Evolutionary conservation across 2,329 filamentous ascomycete genomes (phyloP).

Genomic region (Pyrenochaeta sp.): DNA sequence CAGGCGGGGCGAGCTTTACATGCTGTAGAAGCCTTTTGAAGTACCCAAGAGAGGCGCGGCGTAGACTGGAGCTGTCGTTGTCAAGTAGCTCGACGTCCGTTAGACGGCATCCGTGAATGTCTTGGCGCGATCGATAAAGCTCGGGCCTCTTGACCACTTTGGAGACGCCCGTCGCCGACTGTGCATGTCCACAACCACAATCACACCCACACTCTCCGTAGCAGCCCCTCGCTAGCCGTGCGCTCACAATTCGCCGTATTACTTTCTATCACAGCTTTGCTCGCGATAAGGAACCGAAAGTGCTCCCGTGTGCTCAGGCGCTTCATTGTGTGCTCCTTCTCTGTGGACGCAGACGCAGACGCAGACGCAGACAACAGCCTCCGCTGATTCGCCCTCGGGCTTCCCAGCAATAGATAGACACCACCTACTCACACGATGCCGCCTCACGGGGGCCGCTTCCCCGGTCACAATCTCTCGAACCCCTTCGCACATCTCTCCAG

Average conservation of each 20-base stretch:
- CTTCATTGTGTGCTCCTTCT: neutral
- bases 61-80: constrained; percentile 30
- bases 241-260: neutral
- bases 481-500: constrained; percentile 66
- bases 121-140: constrained; percentile 12
- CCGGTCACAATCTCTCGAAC: constrained; percentile 65
- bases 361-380: neutral
- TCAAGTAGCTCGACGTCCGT: constrained; percentile 22
- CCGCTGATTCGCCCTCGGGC: constrained; percentile 15
- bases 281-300: neutral
- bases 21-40: constrained; percentile 39
- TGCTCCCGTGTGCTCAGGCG: neutral
- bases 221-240: neutral
- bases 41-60: constrained; percentile 25
- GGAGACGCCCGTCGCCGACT: neutral
- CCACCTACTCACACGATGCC: constrained; percentile 57
- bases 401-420: constrained; percentile 24
- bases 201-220: neutral
- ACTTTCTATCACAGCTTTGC: neutral
- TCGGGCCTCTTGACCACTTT: constrained; percentile 11
- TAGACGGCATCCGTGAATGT: neutral
- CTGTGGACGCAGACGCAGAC: neutral
- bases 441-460: constrained; percentile 66
- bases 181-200: neutral
- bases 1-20: constrained; percentile 9